phyloP scores from a whole-genome alignment of 2,329 filamentous ascomycete genomes.

The Claviceps spartinae region DNA sequence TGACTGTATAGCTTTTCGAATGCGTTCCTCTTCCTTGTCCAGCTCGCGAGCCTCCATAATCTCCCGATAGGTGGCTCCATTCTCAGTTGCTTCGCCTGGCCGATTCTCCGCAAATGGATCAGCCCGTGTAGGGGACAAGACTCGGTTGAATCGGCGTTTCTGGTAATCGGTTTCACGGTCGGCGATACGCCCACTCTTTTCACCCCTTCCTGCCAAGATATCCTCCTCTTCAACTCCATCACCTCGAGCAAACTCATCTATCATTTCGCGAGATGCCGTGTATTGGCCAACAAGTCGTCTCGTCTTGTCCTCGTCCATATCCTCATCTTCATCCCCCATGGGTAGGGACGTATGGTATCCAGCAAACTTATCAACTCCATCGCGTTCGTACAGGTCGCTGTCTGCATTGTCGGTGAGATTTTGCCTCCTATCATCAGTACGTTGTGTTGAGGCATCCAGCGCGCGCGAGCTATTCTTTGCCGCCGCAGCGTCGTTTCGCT shows the following conservation, averaged over 20 bases:
- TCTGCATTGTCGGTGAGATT: conserved; percentile 85
- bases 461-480: conserved; percentile 70
- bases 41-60: conserved; percentile 84
- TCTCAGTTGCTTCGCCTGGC: conserved; percentile 50
- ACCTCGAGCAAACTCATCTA: conserved; percentile 84
- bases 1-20: conserved; percentile 66
- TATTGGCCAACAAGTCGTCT: conserved; percentile 85
- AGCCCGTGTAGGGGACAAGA: conserved; percentile 70
- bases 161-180: conserved; percentile 97
- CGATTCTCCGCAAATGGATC: conserved; percentile 73
- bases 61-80: conserved; percentile 74
- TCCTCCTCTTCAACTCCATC: conserved; percentile 85
- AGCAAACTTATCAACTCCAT: conserved; percentile 65
- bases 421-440: conserved; percentile 79
- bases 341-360: conserved; percentile 89
- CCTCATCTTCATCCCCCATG: conserved; percentile 62
- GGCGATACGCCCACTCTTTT: conserved; percentile 80
- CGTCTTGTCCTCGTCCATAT: conserved; percentile 63
- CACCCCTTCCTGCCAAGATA: conserved; percentile 64
- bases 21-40: conserved; percentile 84
- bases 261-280: conserved; percentile 80
- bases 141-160: conserved; percentile 83
- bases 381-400: conserved; percentile 70
- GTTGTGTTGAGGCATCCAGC: conserved; percentile 68
- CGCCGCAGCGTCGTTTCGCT: conserved; percentile 72